Evolutionary conservation across 495 filamentous ascomycete species (phyloP), one percentile per base, ranked within the genome.

Genomic region (Aspergillus olivimuriae): DNA sequence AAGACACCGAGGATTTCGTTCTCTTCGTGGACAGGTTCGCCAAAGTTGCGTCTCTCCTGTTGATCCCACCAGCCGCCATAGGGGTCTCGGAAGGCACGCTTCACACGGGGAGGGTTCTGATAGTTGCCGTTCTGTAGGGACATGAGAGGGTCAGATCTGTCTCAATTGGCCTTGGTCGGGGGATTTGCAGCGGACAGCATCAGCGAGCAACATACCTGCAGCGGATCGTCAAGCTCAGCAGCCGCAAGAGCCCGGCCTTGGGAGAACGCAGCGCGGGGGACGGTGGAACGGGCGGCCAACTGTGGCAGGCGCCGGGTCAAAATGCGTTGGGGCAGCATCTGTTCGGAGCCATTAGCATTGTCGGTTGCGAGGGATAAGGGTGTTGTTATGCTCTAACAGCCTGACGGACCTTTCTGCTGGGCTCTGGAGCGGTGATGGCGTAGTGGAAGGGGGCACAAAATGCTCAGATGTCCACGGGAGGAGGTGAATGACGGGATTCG

Each of bases 11-110:
- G 75, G 41, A 95, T 81, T 62, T 99, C 94, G 58, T 97, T 83
- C 65, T 99, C 94, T 67, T 99, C 94, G 63, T 99, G 91, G 20
- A 94, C 80, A 3, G 89, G 85, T 66, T 99, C 94, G 56, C 89
- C 89, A 54, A 82, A 99, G 72, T 97, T 95, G 45, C 90, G 82
- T 54, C 90, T 84, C 62, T 95, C 91, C 60, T 97, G 90, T 72
- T 88, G 84, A 65, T 97, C 90, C 91, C 91, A 97, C 88, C 89
- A 97, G 61, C 88, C 84, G 54, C 67, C 91, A 59, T 97, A 78
- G 26, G 94, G 94, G 61, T 97, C 94, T 61, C 94, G 87, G 68
- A 85, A 82, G 59, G 84, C 78, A 50, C 90, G 86, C 72, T 92
- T 95, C 56, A 86, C 66, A 26, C 69, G 71, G 9, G 83, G 83